Evolutionary conservation across 1,284 basidiomycete genomes (phyloP), one percentile per base, ranked within the genome.

Genomic region (Xerocomus minutiporus): DNA sequence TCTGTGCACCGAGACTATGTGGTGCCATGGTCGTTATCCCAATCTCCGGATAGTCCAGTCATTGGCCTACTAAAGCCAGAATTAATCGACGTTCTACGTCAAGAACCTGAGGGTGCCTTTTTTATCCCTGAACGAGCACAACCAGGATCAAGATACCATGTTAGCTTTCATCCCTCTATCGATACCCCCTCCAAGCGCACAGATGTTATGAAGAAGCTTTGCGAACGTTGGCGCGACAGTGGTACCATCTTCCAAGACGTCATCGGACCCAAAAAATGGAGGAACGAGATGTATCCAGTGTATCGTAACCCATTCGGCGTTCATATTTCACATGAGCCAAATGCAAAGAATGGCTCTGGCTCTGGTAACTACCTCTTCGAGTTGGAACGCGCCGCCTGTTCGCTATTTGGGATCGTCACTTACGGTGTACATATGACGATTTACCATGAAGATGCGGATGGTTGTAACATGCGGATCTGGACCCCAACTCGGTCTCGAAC

Each of bases 391-490:
- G 79, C 91, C 1, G 93, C 92, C 1, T 91, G 89, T 62, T 82
- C 89, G 1, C 71, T 98, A 36, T 97, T 97, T 62, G 94, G 96
- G 2, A 71, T 96, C 8, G 81, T 93, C 45, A 97, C 95, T 0
- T 96, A 90, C 63, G 88, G 93, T 0, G 86, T 93, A 6, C 93
- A 96, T 67, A 80, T 91, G 81, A 88, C 82, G 42, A 80, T 86
- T 46, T 88, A 82, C 61, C 74, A 82, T 43, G 74, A 81, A 57
- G 71, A 73, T 32, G 69, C 69, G 1, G 75, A 75, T 51, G 79
- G 79, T n/a, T 71, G 61, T 35, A 73, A 75, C 49, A 69, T 84
- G 62, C 74, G 75, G 54, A 75, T 97, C 9, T 98, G 96, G 96
- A 85, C 95, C 0, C 93, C 96, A 2, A 86, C 85, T 11, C 80